Base-by-base conservation (phyloP, 768 basidiomycete genomes). In the Clitopilus hobsonii region DNA sequence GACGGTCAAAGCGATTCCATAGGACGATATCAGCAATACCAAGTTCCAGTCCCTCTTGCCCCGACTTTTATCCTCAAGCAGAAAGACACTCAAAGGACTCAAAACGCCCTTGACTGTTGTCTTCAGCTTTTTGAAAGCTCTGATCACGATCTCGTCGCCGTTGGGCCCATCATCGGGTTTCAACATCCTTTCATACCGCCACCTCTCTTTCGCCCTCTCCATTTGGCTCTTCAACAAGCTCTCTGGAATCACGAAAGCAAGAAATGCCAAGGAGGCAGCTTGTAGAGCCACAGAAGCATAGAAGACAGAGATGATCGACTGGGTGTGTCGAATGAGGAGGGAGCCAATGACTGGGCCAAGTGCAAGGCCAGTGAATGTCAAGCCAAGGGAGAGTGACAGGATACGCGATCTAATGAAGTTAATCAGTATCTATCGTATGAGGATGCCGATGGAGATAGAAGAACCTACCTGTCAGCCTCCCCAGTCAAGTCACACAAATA, bases 301-400 rank as follows among this genome's bases (percentile, higher is more conserved):
- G 74, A 94, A 94, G 16, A 90, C 84, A 0, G 82, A 81, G 23
- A 90, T 66, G 8, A 80, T 62, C 14, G 72, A 68, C 4, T 76
- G 78, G 0, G 86, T 88, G 24, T 68, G 61, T 27, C 71, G 78
- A 63, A 94, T 82, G 36, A 91, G 64, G 29, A 89, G 56, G 51
- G 82, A 77, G 13, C 91, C 90, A 0, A 94, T 55, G 2, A 83
- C 76, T 3, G 94, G 94, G 0, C 94, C 94, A 18, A 89, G 26
- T 1, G 86, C 86, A 63, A 89, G 77, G n/a, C 94, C 94, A 8
- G 72, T 64, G 68, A 89, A 91, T 41, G 85, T 56, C 3, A 91
- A 71, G 1, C 94, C 94, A 1, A 83, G 68, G 47, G 74, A 71
- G 27, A 88, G 67, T 1, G 90, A 89, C 63, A 89, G 85, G 22